Conservation (phyloP, 2,329 filamentous ascomycete species). For the Metarhizium humberi region DNA sequence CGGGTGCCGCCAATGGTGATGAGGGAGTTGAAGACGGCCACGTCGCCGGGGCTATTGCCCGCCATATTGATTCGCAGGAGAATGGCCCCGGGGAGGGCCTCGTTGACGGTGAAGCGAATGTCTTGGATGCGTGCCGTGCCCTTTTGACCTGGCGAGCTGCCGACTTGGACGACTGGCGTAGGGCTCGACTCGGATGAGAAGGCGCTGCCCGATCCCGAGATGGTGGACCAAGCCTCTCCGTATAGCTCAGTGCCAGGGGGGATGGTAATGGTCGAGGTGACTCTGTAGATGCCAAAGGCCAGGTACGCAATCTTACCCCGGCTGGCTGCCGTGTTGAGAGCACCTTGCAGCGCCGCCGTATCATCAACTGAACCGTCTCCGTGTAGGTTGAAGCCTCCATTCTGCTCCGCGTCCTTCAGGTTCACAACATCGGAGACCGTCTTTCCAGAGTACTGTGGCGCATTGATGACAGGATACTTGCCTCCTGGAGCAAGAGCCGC, state of each 20-base stretch:
- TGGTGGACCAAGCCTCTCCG: constrained; percentile 44
- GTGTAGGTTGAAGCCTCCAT: constrained; percentile 18
- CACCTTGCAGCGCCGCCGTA: constrained; percentile 24
- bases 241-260: constrained; percentile 36
- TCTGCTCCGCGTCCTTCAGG: constrained; percentile 27
- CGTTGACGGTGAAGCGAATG: constrained; percentile 40
- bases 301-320: constrained; percentile 18
- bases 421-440: constrained; percentile 19
- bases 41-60: constrained; percentile 33
- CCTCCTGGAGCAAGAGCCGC: constrained; percentile 26
- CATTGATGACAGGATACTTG: constrained; percentile 24
- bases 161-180: constrained; percentile 39
- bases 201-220: constrained; percentile 32
- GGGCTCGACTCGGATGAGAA: constrained; percentile 37
- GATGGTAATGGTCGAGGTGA: constrained; percentile 16
- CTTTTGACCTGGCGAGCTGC: constrained; percentile 31
- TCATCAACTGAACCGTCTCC: constrained; percentile 31
- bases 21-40: constrained; percentile 39
- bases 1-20: constrained; percentile 35
- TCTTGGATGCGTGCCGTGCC: constrained; percentile 42
- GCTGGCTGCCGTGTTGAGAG: constrained; percentile 27
- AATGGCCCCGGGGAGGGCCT: constrained; percentile 28
- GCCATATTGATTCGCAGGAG: constrained; percentile 44
- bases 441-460: constrained; percentile 28
- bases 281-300: constrained; percentile 17